Evolutionary conservation across 1,284 basidiomycete genomes (phyloP).

Genomic region (Xerocomus nothofagi): DNA sequence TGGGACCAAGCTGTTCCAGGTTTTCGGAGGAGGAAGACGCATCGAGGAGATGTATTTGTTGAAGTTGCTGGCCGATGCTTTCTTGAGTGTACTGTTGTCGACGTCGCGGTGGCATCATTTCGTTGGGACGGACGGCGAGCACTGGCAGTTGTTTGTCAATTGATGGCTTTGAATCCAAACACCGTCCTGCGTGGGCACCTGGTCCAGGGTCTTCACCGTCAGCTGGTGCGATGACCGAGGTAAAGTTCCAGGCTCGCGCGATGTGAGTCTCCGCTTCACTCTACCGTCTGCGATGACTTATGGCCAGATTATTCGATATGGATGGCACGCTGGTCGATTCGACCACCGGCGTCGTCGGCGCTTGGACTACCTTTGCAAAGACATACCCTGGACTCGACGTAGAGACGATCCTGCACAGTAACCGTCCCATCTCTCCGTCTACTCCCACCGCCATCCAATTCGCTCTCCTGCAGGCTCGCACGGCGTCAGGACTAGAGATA

Average conservation of each 20-base stretch:
- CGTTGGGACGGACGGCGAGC: slow-evolving; percentile 8
- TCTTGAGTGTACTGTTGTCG: slow-evolving; percentile 76
- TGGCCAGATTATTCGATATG: slow-evolving; percentile 70
- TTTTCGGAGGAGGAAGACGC: slow-evolving; percentile 86
- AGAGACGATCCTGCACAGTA: slow-evolving; percentile 61
- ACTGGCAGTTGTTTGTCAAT: slow-evolving; percentile 35
- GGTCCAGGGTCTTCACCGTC: neutral
- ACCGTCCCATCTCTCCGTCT: slow-evolving; percentile 17
- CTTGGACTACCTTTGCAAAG: slow-evolving; percentile 67
- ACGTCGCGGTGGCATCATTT: slow-evolving; percentile 68
- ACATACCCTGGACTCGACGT: slow-evolving; percentile 66
- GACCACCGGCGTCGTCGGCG: slow-evolving; percentile 70
- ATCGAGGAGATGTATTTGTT: slow-evolving; percentile 85
- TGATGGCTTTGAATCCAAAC: slow-evolving; percentile 30
- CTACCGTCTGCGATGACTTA: slow-evolving; percentile 9
- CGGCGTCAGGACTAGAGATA: slow-evolving; percentile 80
- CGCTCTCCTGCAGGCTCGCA: slow-evolving; percentile 60
- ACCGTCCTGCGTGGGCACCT: neutral
- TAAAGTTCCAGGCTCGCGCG: slow-evolving; percentile 52
- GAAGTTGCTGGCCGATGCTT: slow-evolving; percentile 79
- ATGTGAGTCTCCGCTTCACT: slow-evolving; percentile 42
- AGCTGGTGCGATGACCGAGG: slow-evolving; percentile 42
- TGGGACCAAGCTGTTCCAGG: slow-evolving; percentile 88
- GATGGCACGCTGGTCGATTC: slow-evolving; percentile 78
- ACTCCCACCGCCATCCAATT: neutral